Evolutionary conservation across 805 yeast species (phyloP).

Genomic region (Metschnikowia continentalis): DNA sequence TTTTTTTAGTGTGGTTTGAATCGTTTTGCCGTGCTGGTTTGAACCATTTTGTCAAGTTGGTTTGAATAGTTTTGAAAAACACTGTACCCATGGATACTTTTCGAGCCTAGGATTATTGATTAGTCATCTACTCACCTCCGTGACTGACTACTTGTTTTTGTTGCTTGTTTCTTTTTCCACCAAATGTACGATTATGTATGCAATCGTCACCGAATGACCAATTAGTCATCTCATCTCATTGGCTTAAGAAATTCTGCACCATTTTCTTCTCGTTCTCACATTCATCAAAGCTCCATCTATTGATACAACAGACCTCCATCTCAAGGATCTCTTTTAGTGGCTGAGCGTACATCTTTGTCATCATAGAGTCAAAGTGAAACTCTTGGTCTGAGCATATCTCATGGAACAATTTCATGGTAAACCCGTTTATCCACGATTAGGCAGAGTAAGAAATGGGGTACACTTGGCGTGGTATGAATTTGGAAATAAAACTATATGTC

Average conservation of each 20-base stretch:
- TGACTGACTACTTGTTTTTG: no score
- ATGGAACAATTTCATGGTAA: slow-evolving; percentile 40
- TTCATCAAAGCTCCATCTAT: slow-evolving; percentile 32
- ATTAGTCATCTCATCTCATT: no score
- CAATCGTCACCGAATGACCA: no score
- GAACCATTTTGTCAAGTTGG: no score
- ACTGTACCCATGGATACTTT: no score
- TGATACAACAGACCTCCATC: slow-evolving; percentile 18
- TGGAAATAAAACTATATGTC: slow-evolving; percentile 27
- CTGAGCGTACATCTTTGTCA: slow-evolving; percentile 4
- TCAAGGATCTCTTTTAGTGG: slow-evolving; percentile 2
- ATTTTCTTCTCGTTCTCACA: slow-evolving; percentile 27
- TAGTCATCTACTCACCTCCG: no score
- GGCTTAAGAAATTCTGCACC: slow-evolving; percentile 8
- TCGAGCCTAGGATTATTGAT: no score
- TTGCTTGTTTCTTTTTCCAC: no score
- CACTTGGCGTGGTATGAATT: slow-evolving; percentile 38
- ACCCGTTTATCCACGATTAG: slow-evolving; percentile 35
- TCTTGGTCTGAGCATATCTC: slow-evolving; percentile 7
- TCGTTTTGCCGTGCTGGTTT: no score
- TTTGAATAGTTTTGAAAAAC: no score
- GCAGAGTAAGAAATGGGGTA: slow-evolving; percentile 39
- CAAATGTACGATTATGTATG: no score
- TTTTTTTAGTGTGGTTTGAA: no score
- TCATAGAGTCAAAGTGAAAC: slow-evolving; percentile 11